Conservation (phyloP, 306 rosid species). For the Acacia confusa region DNA sequence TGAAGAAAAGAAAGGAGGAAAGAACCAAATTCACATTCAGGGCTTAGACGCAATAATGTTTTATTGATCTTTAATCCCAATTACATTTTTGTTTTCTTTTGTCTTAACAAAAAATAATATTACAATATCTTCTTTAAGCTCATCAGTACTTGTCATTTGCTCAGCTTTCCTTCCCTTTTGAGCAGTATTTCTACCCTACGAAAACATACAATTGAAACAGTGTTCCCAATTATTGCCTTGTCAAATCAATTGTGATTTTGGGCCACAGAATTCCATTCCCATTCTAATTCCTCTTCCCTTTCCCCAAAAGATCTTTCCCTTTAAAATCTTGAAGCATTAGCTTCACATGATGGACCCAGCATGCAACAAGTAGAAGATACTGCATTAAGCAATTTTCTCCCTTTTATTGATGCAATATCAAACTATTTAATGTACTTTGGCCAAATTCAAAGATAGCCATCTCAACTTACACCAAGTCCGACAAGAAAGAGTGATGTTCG, state of each 20-base stretch:
- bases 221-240: background rate
- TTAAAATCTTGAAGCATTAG: background rate
- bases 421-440: background rate
- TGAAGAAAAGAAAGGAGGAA: background rate
- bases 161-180: background rate
- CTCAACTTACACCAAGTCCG: constrained; percentile 2
- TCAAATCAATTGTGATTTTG: background rate
- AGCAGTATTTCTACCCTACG: background rate
- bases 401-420: background rate
- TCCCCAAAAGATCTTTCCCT: background rate
- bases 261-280: background rate
- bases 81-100: background rate
- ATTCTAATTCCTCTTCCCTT: background rate
- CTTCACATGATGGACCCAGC: background rate
- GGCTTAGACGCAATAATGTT: background rate
- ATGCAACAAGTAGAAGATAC: background rate
- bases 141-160: background rate
- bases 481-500: background rate
- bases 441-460: background rate
- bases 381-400: constrained; percentile 1
- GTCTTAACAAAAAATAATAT: background rate
- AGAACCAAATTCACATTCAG: background rate
- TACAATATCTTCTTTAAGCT: background rate
- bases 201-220: background rate
- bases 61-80: background rate